These are phyloP conservation scores for Diplodia corticola DNA, from an alignment of 2,329 filamentous ascomycete species.

Conservation along the genomic window DNA sequence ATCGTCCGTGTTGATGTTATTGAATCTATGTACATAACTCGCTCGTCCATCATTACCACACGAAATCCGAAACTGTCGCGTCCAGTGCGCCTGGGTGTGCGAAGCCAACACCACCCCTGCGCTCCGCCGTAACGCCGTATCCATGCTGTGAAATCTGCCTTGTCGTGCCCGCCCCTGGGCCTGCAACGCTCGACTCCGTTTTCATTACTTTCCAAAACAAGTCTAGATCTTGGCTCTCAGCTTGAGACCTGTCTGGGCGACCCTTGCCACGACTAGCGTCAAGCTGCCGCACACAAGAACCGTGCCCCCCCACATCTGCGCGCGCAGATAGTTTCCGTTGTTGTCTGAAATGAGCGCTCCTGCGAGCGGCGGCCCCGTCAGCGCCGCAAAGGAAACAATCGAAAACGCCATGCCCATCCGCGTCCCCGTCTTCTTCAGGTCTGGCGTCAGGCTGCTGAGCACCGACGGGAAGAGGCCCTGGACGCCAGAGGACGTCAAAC, in stretches of 20 bases:
- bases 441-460: slow-evolving; percentile 29
- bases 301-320: slow-evolving; percentile 33
- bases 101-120: not conserved
- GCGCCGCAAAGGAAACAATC: slow-evolving; percentile 37
- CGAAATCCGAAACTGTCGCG: too few relatives aligned
- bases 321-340: slow-evolving; percentile 35
- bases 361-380: slow-evolving; percentile 39
- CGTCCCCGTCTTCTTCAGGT: slow-evolving; percentile 37
- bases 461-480: slow-evolving; percentile 27
- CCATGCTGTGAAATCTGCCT: not conserved
- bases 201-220: not conserved
- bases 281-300: slow-evolving; percentile 34
- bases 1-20: not conserved
- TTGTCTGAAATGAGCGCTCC: slow-evolving; percentile 36
- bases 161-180: not conserved
- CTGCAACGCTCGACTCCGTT: not conserved
- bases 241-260: slow-evolving; percentile 35
- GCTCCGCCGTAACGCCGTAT: not conserved
- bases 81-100: not conserved
- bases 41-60: too few relatives aligned
- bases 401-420: slow-evolving; percentile 42
- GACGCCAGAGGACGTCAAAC: slow-evolving; percentile 33
- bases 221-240: slow-evolving; percentile 33
- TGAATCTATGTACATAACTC: not conserved
- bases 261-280: slow-evolving; percentile 33